A percentile compares a stretch with the other conserved stretches of the same genome.
These are phyloP conservation scores for Rossbeevera mucosa DNA, from an alignment of 768 basidiomycete genomes.

Conservation along the genomic window DNA sequence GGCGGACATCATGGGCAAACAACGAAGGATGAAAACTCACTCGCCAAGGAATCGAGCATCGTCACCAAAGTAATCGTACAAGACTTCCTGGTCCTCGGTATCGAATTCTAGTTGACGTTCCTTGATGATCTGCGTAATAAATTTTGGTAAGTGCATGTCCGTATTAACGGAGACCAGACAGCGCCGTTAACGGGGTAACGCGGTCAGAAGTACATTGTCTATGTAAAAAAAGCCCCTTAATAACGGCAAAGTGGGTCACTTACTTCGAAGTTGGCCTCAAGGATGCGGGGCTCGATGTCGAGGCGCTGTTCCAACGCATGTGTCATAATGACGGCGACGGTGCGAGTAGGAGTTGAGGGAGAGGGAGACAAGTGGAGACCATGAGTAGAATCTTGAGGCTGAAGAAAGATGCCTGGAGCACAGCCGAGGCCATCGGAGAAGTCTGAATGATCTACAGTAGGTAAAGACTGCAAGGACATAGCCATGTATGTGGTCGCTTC, in stretches of 20 bases:
- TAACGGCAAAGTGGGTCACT: slow-evolving; percentile 16
- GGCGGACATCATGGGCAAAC: slow-evolving; percentile 6
- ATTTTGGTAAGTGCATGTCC: slow-evolving; percentile 13
- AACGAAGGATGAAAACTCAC: slow-evolving; percentile 42
- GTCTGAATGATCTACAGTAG: slow-evolving; percentile 14
- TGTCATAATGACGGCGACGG: slow-evolving; percentile 80
- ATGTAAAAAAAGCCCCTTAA: slow-evolving; percentile 5
- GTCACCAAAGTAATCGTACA: slow-evolving; percentile 76
- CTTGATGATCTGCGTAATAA: slow-evolving; percentile 62
- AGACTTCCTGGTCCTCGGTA: slow-evolving; percentile 73
- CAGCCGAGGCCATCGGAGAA: slow-evolving; percentile 13
- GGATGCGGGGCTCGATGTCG: slow-evolving; percentile 75
- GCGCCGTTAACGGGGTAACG: neutral
- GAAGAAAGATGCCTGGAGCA: neutral
- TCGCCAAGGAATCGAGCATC: slow-evolving; percentile 71
- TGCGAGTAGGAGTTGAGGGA: slow-evolving; percentile 40
- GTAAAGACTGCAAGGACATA: slow-evolving; percentile 9
- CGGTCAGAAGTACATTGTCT: neutral
- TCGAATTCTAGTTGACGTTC: slow-evolving; percentile 89
- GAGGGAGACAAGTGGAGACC: slow-evolving; percentile 8
- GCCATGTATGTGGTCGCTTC: slow-evolving; percentile 19
- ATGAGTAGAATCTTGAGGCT: slow-evolving; percentile 4
- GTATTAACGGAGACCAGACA: slow-evolving; percentile 8
- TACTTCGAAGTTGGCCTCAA: slow-evolving; percentile 81
- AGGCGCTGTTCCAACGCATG: slow-evolving; percentile 71